A percentile compares a stretch with the other conserved stretches of the same genome.
Evolutionary conservation across 176 grass and related monocot genomes (phyloP).

Genomic region (Musa beccarii): DNA sequence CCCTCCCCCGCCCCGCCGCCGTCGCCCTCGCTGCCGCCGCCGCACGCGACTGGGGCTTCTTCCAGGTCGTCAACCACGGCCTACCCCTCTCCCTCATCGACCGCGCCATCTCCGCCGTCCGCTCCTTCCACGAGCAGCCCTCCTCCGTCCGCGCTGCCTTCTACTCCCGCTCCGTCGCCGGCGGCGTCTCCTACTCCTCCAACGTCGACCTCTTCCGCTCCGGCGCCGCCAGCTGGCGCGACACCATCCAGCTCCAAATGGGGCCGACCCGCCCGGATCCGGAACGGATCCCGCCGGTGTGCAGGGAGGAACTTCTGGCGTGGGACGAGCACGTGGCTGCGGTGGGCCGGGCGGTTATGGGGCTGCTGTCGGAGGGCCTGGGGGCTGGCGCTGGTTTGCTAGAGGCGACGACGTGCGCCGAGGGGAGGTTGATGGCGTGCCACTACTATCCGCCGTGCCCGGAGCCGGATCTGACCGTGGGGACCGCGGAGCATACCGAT

Average conservation of each 20-base stretch:
- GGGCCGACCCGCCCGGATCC: slow-evolving; percentile 32
- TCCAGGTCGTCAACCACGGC: slow-evolving; percentile 61
- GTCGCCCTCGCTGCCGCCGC: slow-evolving; percentile 29
- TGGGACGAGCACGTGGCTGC: slow-evolving; percentile 44
- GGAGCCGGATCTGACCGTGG: slow-evolving; percentile 71
- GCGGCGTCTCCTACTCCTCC: slow-evolving; percentile 61
- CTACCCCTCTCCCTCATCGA: slow-evolving; percentile 31
- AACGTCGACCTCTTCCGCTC: slow-evolving; percentile 60
- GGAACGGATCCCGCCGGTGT: slow-evolving; percentile 42
- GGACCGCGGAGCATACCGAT: slow-evolving; percentile 59
- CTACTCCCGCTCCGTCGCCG: slow-evolving; percentile 43
- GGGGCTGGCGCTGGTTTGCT: slow-evolving; percentile 20
- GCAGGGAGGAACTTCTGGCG: slow-evolving; percentile 41
- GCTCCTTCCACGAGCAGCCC: slow-evolving; percentile 64
- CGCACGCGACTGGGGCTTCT: slow-evolving; percentile 62
- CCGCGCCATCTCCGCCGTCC: slow-evolving; percentile 40
- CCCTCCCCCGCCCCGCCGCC: slow-evolving; percentile 28
- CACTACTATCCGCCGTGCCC: slow-evolving; percentile 92
- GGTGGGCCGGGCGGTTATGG: slow-evolving; percentile 33
- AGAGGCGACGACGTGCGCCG: slow-evolving; percentile 33
- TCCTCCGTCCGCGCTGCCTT: slow-evolving; percentile 40
- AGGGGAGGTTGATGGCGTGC: slow-evolving; percentile 58
- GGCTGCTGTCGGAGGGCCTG: slow-evolving; percentile 53
- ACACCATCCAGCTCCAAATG: slow-evolving; percentile 51
- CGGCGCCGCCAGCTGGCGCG: slow-evolving; percentile 74